A percentile compares a stretch with the other conserved stretches of the same genome.
Evolutionary conservation across 768 basidiomycete species (phyloP).

Genomic region (Tricholoma matsutake): DNA sequence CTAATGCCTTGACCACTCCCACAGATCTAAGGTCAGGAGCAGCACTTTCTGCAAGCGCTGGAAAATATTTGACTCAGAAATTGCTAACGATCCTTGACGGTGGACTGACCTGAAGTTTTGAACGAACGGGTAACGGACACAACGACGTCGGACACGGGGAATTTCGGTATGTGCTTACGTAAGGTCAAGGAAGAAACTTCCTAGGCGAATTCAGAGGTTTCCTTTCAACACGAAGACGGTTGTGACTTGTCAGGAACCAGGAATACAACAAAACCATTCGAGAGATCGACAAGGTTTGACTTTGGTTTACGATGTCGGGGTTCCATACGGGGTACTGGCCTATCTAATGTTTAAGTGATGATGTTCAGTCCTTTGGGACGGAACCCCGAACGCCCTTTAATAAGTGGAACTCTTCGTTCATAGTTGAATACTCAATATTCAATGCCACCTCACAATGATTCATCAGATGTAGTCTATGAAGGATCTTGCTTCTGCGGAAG

Average conservation of each 20-base stretch:
- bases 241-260: neutral
- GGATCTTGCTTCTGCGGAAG: slow-evolving; percentile 63
- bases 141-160: slow-evolving; percentile 32
- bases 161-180: slow-evolving; percentile 44
- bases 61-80: neutral
- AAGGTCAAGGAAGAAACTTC: slow-evolving; percentile 15
- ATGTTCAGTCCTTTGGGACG: too few relatives aligned
- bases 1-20: slow-evolving; percentile 29
- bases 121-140: slow-evolving; percentile 24
- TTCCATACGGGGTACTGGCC: neutral
- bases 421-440: neutral
- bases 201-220: neutral
- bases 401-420: too few relatives aligned
- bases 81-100: neutral
- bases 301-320: neutral
- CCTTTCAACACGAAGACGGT: neutral
- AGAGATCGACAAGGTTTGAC: neutral
- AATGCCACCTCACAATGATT: neutral
- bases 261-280: too few relatives aligned
- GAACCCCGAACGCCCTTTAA: too few relatives aligned
- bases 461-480: slow-evolving; percentile 22
- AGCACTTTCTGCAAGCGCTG: slow-evolving; percentile 15
- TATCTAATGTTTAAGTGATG: neutral
- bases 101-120: slow-evolving; percentile 34
- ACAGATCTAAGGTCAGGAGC: slow-evolving; percentile 25